Evolutionary conservation across 129 eudicot species (phyloP), one percentile per base, ranked within the genome.

Genomic region (Calendula officinalis): DNA sequence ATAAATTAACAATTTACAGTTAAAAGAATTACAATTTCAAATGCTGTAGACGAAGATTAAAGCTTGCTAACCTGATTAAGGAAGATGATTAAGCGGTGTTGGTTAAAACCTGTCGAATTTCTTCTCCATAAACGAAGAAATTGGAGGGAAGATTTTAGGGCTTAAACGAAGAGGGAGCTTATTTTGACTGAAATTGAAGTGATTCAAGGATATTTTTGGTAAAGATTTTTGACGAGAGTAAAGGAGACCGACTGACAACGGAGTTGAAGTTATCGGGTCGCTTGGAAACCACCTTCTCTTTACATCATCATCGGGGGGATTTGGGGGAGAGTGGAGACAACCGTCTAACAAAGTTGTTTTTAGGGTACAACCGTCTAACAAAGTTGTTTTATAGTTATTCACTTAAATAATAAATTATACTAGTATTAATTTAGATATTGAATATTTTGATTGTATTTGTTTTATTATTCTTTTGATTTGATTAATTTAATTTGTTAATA

Each of bases 321-420:
- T 61, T 71, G 76, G 63, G 68, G 69, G 61, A 32, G 39, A 68
- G 63, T 61, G 69, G 61, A 32, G 39, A 68, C 15, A 45, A 55
- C 54, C 35, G 27, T 52, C 43, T 22, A 35, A 64, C 46, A 35
- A 13, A 14, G 56, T 35, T 46, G 45, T 64, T 45, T 6, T 12
- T 59, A 59, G 58, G 58, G 69, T 61, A 41, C 43, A 40, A 40
- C n/a, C n/a, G n/a, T n/a, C n/a, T 8, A 36, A 56, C 32, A 12
- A 11, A n/a, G n/a, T 6, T n/a, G n/a, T n/a, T 55, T 56, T 56
- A 6, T 56, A 22, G 30, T 22, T 22, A 22, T 22, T 0, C 30
- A 22, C 30, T 22, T n/a, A n/a, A n/a, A n/a, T n/a, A 22, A 22
- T 0, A 22, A 22, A 22, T 22, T 22, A 22, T 22, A 22, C 30